Base-by-base conservation (phyloP, 495 filamentous ascomycete genomes). In the Penicillium psychrofluorescens region DNA sequence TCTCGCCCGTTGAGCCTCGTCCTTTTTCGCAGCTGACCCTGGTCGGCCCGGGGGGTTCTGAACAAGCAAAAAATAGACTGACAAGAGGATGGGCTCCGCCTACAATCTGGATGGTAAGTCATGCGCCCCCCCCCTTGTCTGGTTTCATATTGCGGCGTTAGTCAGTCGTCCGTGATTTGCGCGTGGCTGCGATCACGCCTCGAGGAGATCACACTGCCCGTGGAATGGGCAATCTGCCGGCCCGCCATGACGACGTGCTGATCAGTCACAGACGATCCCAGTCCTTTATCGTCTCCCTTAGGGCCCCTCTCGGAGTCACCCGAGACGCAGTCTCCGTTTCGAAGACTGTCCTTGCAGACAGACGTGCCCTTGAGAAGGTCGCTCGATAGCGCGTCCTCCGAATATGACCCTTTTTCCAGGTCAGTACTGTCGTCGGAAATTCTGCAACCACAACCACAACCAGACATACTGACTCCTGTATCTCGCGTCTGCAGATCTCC, bases 321-420 rank as follows among this genome's bases (percentile, higher is more conserved):
- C 37, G 61, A 67, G 54, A 56, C 57, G 28, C 61, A 64, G 46
- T 54, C 61, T 34, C 62, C 51, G 29, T 67, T 86, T 41, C 64
- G 81, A 80, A 83, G 80, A 54, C 72, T 86, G 42, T 60, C 64
- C 22, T 63, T 75, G 16, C 60, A 74, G 46, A 60, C 53, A 33
- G 51, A 64, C 35, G 62, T 58, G 31, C 58, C 64, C 41, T 49
- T 70, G 55, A 68, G 60, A 55, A 61, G 61, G 36, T 69, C 73
- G 11, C 57, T 66, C 33, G 68, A 71, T 41, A 66, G 64, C 39
- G 40, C 64, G 11, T 62, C 67, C 29, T 63, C 58, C 36, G 70
- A 64, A 41, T 68, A 68, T 59, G 71, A 74, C 36, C 53, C 61
- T 49, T 51, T 69, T 41, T 54, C 67, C 48, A 71, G 69, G 69